Percentiles rank a stretch among this genome's conserved stretches.
These are phyloP conservation scores for Gentiana straminea DNA, from an alignment of 257 asterid species.

Conservation along the genomic window DNA sequence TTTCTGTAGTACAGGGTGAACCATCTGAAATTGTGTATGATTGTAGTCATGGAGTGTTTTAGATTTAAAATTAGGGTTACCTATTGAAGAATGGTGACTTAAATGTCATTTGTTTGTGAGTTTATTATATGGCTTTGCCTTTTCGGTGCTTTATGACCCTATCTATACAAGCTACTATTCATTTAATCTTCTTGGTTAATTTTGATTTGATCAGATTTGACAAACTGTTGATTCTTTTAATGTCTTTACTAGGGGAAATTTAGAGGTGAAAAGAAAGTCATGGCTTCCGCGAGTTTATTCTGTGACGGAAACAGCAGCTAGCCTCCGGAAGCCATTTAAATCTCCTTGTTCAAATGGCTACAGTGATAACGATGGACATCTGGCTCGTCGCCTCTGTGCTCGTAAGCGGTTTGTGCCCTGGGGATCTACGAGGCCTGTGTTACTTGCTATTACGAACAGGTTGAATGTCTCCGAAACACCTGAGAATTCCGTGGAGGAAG, in stretches of 20 bases:
- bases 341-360: conserved; percentile 80
- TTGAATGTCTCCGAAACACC: conserved; percentile 23
- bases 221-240: neutral
- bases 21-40: too few relatives aligned
- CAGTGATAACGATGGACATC: conserved; percentile 48
- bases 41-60: too few relatives aligned
- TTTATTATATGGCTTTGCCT: too few relatives aligned
- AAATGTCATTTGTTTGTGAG: too few relatives aligned
- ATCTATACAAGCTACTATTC: too few relatives aligned
- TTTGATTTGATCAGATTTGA: neutral
- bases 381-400: conserved; percentile 70
- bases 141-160: too few relatives aligned
- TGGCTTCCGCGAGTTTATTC: conserved; percentile 83
- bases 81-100: too few relatives aligned
- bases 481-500: conserved; percentile 40
- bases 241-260: conserved; percentile 53
- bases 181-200: too few relatives aligned
- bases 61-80: too few relatives aligned
- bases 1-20: too few relatives aligned
- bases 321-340: conserved; percentile 75
- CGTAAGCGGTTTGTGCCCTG: conserved; percentile 95
- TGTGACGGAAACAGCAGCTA: conserved; percentile 51
- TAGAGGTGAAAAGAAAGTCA: conserved; percentile 76
- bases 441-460: conserved; percentile 57
- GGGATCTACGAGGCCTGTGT: conserved; percentile 71